Conservation (phyloP, 768 basidiomycete species). For the Tulasnella calospora region DNA sequence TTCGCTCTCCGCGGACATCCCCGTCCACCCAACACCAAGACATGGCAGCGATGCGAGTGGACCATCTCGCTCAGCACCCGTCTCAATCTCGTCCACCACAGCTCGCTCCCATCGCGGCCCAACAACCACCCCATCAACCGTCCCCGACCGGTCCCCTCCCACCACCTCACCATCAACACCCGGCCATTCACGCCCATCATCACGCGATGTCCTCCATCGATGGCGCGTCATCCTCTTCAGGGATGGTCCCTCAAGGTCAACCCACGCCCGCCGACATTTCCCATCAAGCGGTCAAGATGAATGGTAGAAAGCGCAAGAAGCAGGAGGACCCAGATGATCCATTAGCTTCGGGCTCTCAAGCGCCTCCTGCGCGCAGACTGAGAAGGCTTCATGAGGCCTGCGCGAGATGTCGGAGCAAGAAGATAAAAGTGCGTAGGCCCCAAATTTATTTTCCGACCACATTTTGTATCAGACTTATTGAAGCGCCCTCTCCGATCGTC, state of each 20-base stretch:
- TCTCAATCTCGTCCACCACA: slow-evolving; percentile 13
- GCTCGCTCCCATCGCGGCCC: neutral
- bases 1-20: neutral
- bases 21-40: neutral
- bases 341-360: neutral
- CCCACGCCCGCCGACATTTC: slow-evolving; percentile 34
- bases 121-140: neutral
- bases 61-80: slow-evolving; percentile 7
- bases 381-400: slow-evolving; percentile 88
- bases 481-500: slow-evolving; percentile 31
- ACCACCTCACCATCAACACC: slow-evolving; percentile 17
- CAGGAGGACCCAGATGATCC: slow-evolving; percentile 20
- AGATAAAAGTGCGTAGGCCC: slow-evolving; percentile 80
- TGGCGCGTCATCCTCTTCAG: slow-evolving; percentile 14
- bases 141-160: neutral
- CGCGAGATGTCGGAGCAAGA: slow-evolving; percentile 90
- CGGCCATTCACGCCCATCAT: slow-evolving; percentile 28
- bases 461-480: slow-evolving; percentile 29
- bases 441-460: slow-evolving; percentile 72
- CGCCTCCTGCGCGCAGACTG: slow-evolving; percentile 60
- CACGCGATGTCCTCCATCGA: slow-evolving; percentile 33
- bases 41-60: slow-evolving; percentile 1
- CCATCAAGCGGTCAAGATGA: slow-evolving; percentile 83
- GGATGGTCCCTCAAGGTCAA: slow-evolving; percentile 15
- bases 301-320: slow-evolving; percentile 49